A percentile compares a stretch with the other conserved stretches of the same genome.
Conservation (phyloP, 2,329 filamentous ascomycete genomes). For the Hypomyces rosellus region DNA sequence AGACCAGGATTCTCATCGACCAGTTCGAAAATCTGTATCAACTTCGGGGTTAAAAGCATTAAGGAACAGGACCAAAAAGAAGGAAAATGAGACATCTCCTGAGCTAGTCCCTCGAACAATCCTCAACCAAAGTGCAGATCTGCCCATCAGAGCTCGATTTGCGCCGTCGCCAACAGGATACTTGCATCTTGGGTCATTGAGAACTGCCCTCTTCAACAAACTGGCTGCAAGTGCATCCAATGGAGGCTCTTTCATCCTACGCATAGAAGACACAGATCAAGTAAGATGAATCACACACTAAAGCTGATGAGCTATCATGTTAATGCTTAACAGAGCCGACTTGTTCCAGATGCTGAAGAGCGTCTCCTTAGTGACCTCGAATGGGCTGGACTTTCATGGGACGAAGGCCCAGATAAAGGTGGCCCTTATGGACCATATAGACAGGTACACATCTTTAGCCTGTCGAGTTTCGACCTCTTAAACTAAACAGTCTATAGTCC, state of each 20-base stretch:
- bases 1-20: not conserved
- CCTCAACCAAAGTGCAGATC: constrained; percentile 47
- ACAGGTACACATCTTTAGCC: constrained; percentile 48
- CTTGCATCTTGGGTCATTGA: constrained; percentile 82
- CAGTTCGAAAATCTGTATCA: not conserved
- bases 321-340: constrained; percentile 57
- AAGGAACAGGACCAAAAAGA: constrained; percentile 18
- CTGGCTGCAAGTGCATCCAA: constrained; percentile 75
- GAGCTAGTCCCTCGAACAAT: constrained; percentile 20
- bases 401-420: constrained; percentile 82
- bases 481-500: constrained; percentile 48
- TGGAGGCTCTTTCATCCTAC: constrained; percentile 80
- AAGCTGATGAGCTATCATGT: not conserved
- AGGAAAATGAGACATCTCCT: constrained; percentile 7
- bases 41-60: constrained; percentile 14
- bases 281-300: constrained; percentile 36
- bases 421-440: constrained; percentile 81
- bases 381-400: constrained; percentile 90
- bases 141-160: constrained; percentile 59
- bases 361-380: constrained; percentile 70
- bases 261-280: constrained; percentile 94
- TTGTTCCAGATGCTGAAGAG: constrained; percentile 72
- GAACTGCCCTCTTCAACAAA: constrained; percentile 95
- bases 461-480: not conserved
- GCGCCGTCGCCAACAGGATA: constrained; percentile 94